Evolutionary conservation across 1,139 yeast genomes (phyloP), one percentile per base, ranked within the genome.

Genomic region (Pichia sorboxylosa): DNA sequence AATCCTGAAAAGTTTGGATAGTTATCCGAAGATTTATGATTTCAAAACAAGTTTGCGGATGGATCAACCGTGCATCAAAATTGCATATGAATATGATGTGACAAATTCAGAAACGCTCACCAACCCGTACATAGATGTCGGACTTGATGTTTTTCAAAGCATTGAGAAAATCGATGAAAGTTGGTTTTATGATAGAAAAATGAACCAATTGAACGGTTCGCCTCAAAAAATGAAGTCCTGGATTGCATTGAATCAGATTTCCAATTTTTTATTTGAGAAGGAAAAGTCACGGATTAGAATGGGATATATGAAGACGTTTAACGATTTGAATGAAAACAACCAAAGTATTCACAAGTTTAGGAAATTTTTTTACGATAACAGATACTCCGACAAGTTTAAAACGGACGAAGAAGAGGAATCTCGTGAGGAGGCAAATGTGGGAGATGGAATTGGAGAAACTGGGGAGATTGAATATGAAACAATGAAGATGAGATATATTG

Each of bases 241-340:
- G 45, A 27, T 36, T 10, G 29, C 45, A 5, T 27, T 46, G 16
- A 43, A 43, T 24, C 43, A 44, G 29, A 30, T 50, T n/a, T 35
- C 36, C n/a, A 40, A 41, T 24, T 32, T 50, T 17, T 37, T 50
- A 10, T 35, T 39, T 29, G 44, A 40, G 17, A 41, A 42, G 23
- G 48, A 49, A 31, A 40, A 40, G 22, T 28, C 40, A 2, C 31
- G 44, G 21, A 24, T 40, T 17, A 18, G 33, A 4, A 31, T 39
- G 8, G 56, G 54, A 5, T 36, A 30, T 17, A 27, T 48, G 27
- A 40, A 35, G 26, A 31, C 32, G 2, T 31, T 26, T 21, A 4
- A 28, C 30, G 11, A 11, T 9, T 17, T 19, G n/a, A 41, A 43
- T 27, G 29, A 27, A 13, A 17, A 17, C 5, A 26, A 34, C 16